Percentiles rank a stretch among this genome's conserved stretches.
Conservation (phyloP, 805 yeast genomes). For the Myxozyma neglecta region DNA sequence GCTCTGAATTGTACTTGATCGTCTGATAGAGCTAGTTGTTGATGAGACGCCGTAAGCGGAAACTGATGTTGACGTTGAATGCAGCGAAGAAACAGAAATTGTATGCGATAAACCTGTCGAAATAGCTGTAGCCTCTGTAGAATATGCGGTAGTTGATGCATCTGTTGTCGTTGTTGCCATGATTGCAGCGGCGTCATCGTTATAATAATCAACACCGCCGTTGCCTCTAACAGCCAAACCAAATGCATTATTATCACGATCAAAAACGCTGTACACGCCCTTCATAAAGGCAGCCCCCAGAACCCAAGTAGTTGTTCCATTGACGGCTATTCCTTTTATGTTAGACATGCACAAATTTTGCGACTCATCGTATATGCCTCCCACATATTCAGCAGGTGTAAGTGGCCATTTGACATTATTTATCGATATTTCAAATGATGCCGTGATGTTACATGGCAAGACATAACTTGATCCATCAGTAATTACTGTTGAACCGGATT, state of each 20-base stretch:
- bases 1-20: no score
- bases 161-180: conserved; percentile 2
- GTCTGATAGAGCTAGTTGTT: no score
- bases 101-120: not conserved
- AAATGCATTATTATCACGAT: conserved; percentile 49
- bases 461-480: conserved; percentile 67
- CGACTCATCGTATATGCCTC: conserved; percentile 45
- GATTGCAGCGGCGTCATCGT: conserved; percentile 6
- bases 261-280: conserved; percentile 58
- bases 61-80: not conserved
- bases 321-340: conserved; percentile 55
- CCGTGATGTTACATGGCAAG: conserved; percentile 54
- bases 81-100: not conserved
- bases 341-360: conserved; percentile 63
- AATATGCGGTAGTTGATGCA: not conserved
- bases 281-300: conserved; percentile 63
- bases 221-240: conserved; percentile 53
- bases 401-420: conserved; percentile 50
- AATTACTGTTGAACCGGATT: conserved; percentile 40
- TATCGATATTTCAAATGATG: conserved; percentile 46
- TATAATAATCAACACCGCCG: conserved; percentile 17
- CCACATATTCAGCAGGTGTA: conserved; percentile 49
- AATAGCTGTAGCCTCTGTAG: not conserved
- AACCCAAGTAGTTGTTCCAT: conserved; percentile 52
- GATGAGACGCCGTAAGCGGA: no score